phyloP scores from a whole-genome alignment of 352 stramenopile genomes.

The Pythium grandisporangium region DNA sequence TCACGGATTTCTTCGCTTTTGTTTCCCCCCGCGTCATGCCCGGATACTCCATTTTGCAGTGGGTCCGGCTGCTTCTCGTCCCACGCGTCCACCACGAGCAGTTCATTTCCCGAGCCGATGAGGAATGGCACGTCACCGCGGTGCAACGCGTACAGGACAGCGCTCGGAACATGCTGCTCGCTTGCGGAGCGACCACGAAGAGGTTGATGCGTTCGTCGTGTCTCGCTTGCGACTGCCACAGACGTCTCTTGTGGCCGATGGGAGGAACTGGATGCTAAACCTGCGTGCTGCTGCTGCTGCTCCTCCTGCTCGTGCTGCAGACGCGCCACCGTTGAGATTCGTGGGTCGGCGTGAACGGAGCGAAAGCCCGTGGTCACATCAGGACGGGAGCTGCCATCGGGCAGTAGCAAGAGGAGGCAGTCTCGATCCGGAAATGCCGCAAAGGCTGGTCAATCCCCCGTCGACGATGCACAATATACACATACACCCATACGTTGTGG shows the following conservation, averaged over 20 bases:
- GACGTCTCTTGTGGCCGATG: too few relatives aligned
- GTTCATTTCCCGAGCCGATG: constrained; percentile 20
- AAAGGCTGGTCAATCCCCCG: too few relatives aligned
- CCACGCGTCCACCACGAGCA: constrained; percentile 20
- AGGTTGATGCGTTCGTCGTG: not conserved
- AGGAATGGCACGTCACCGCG: constrained; percentile 59
- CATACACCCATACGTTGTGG: too few relatives aligned
- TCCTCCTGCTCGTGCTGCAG: too few relatives aligned
- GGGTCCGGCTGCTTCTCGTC: constrained; percentile 1
- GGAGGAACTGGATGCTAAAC: too few relatives aligned
- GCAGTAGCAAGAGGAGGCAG: constrained; percentile 38
- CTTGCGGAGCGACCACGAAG: not conserved
- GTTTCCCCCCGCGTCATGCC: too few relatives aligned
- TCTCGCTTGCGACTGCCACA: too few relatives aligned
- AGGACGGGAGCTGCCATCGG: constrained; percentile 27
- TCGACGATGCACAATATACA: too few relatives aligned
- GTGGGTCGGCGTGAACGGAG: constrained; percentile 23
- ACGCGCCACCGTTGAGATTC: constrained; percentile 23
- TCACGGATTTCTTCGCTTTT: constrained; percentile 15
- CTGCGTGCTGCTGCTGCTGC: too few relatives aligned
- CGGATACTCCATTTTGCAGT: too few relatives aligned
- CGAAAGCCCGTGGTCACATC: constrained; percentile 38
- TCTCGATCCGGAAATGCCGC: constrained; percentile 50
- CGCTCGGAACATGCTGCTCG: constrained; percentile 8
- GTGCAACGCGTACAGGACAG: constrained; percentile 52